Evolutionary conservation across 2,329 filamentous ascomycete species (phyloP), one percentile per base, ranked within the genome.

Genomic region (Aspergillus pseudonomiae): DNA sequence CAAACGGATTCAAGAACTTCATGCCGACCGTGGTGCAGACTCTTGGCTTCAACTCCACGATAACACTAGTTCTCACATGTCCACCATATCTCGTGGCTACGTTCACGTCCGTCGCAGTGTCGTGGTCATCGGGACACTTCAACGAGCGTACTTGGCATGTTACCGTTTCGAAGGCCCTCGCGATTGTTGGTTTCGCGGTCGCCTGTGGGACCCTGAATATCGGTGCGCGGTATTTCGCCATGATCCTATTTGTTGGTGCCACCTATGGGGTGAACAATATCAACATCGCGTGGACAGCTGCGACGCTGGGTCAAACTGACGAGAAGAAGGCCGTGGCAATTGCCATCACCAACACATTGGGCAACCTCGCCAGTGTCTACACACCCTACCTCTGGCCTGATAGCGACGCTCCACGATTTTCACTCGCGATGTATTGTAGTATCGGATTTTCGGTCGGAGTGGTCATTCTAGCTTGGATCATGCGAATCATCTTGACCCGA

Each of bases 51-150:
- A 76, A 73, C 57, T 75, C 68, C 0, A 84, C 81, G 2, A 77
- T 83, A 41, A 84, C 83, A 0, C 76, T 86, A 3, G 78, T 83
- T 1, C 78, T 86, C 2, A 85, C 83, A 10, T 76, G 73, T 46
- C 84, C 84, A 0, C 84, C 84, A 0, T 86, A 84, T 69, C 75
- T 84, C 45, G 74, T 84, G 39, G 83, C 84, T 1, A 83, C 82
- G 14, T 78, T 76, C 0, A 78, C 79, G 2, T 82, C 81, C 11
- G 81, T 85, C 43, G 65, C 78, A 6, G 80, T 81, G 11, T 83
- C 81, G 1, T 85, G 81, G 80, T 83, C 77, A 59, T 85, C 83
- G 3, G 85, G 83, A 0, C 77, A 78, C 2, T 73, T 81, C 57
- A 71, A 74, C 54, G 74, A 76, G 58, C 69, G 72, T 28, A 74